phyloP scores from a whole-genome alignment of 305 asterid genomes.

The Ajuga reptans region DNA sequence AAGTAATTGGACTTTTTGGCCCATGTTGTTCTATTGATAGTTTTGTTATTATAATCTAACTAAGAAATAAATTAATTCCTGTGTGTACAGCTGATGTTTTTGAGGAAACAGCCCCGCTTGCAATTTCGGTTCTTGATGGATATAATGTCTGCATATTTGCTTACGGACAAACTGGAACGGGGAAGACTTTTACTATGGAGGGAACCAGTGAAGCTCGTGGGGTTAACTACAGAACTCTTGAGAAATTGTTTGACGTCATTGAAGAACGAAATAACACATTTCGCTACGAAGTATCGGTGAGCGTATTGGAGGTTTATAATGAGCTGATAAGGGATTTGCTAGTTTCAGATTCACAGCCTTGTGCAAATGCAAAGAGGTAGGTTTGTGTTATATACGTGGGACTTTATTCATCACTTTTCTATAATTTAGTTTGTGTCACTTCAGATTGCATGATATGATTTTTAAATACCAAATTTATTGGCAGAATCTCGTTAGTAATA shows the following conservation, averaged over 20 bases:
- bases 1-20: slow-evolving; percentile 32
- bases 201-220: slow-evolving; percentile 89
- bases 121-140: slow-evolving; percentile 86
- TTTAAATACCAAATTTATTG: neutral
- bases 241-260: slow-evolving; percentile 64
- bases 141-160: slow-evolving; percentile 88
- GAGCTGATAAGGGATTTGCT: slow-evolving; percentile 85
- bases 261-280: slow-evolving; percentile 63
- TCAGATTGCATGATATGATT: neutral
- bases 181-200: slow-evolving; percentile 96
- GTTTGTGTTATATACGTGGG: neutral
- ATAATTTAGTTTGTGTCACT: neutral
- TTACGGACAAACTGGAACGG: slow-evolving; percentile 95
- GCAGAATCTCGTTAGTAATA: neutral
- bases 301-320: slow-evolving; percentile 90
- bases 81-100: slow-evolving; percentile 61
- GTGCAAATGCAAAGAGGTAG: slow-evolving; percentile 53
- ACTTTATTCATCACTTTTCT: neutral
- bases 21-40: neutral
- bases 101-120: slow-evolving; percentile 85
- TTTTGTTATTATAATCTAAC: neutral
- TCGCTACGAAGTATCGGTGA: slow-evolving; percentile 65
- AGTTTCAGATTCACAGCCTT: slow-evolving; percentile 52
- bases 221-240: slow-evolving; percentile 83
- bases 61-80: slow-evolving; percentile 15